phyloP scores from a whole-genome alignment of 495 filamentous ascomycete genomes.

The Penicillium canescens region DNA sequence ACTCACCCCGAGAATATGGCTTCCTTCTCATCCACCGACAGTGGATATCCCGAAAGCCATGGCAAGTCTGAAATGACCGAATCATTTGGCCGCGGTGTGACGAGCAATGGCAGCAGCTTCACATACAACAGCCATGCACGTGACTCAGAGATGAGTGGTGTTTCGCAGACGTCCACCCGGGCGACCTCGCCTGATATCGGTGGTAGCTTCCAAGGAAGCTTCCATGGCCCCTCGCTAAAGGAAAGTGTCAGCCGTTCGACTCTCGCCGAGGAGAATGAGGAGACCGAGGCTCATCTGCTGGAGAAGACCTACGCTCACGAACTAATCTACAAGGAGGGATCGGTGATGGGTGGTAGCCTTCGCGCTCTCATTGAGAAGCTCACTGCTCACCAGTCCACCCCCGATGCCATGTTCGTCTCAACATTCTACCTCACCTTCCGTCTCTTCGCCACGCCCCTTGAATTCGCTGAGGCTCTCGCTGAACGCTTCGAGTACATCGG shows the following conservation, averaged over 20 bases:
- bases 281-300: slow-evolving; percentile 75
- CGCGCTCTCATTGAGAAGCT: slow-evolving; percentile 90
- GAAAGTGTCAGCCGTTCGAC: slow-evolving; percentile 58
- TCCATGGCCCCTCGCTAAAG: slow-evolving; percentile 51
- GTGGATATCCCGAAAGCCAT: slow-evolving; percentile 27
- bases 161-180: slow-evolving; percentile 82
- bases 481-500: slow-evolving; percentile 91
- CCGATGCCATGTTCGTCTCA: slow-evolving; percentile 88
- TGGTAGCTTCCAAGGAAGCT: slow-evolving; percentile 32
- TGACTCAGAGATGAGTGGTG: slow-evolving; percentile 77
- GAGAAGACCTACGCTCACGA: slow-evolving; percentile 90
- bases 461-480: slow-evolving; percentile 78
- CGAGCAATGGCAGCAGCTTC: slow-evolving; percentile 64
- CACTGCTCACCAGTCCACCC: slow-evolving; percentile 90
- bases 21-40: slow-evolving; percentile 31
- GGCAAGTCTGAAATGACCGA: slow-evolving; percentile 39
- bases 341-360: slow-evolving; percentile 90
- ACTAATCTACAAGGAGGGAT: slow-evolving; percentile 90
- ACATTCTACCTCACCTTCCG: slow-evolving; percentile 98
- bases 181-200: slow-evolving; percentile 82
- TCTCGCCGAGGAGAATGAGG: slow-evolving; percentile 71
- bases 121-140: slow-evolving; percentile 73
- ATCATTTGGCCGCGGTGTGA: slow-evolving; percentile 42
- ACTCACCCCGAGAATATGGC: slow-evolving; percentile 36
- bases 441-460: slow-evolving; percentile 80